Evolutionary conservation across 192 early-diverging fungal genomes (phyloP).

Genomic region (Coemansia sp.): DNA sequence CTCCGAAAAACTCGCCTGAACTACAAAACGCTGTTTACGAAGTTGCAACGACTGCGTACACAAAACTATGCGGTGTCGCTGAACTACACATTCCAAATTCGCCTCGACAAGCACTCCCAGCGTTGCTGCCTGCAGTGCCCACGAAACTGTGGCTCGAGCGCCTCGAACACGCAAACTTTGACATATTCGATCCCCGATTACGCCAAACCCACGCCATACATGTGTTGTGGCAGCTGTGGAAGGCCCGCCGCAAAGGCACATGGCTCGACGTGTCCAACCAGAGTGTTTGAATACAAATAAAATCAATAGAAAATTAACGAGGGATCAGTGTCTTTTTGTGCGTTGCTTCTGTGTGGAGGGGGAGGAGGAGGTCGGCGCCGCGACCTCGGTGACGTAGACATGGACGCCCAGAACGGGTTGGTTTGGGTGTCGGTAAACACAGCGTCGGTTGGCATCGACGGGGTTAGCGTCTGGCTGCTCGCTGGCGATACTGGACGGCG

Average conservation of each 20-base stretch:
- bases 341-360: neutral
- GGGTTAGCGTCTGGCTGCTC: slow-evolving; percentile 7
- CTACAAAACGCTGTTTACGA: slow-evolving; percentile 83
- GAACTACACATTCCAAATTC: slow-evolving; percentile 60
- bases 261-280: slow-evolving; percentile 34
- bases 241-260: slow-evolving; percentile 35
- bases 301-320: too few relatives aligned
- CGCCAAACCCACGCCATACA: slow-evolving; percentile 50
- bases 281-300: too few relatives aligned
- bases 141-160: slow-evolving; percentile 70
- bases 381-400: neutral
- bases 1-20: slow-evolving; percentile 53
- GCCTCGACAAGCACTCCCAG: slow-evolving; percentile 68
- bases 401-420: slow-evolving; percentile 17
- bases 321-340: too few relatives aligned
- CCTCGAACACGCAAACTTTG: slow-evolving; percentile 78
- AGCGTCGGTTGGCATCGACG: neutral
- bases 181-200: slow-evolving; percentile 74
- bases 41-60: slow-evolving; percentile 73
- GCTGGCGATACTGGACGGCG: slow-evolving; percentile 3
- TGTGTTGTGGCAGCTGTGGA: slow-evolving; percentile 47
- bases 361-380: neutral
- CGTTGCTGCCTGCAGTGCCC: slow-evolving; percentile 70
- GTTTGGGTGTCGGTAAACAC: slow-evolving; percentile 5
- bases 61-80: slow-evolving; percentile 74